Evolutionary conservation across 345 rosid genomes (phyloP).

Genomic region (Lepidium aucheri): DNA sequence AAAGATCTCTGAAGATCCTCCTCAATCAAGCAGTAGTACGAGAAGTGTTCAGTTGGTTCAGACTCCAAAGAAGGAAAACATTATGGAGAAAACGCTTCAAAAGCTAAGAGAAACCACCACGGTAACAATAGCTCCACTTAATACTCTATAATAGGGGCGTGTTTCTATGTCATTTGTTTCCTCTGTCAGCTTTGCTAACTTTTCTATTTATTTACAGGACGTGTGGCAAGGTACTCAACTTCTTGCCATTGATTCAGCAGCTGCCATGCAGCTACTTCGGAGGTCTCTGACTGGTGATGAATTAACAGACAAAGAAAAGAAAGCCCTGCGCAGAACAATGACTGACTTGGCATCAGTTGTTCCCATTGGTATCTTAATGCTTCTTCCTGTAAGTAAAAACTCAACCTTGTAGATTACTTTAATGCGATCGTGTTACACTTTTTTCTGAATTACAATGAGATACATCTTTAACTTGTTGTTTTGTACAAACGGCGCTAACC

Average conservation of each 20-base stretch:
- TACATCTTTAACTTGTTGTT: not conserved
- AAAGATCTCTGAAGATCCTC: slow-evolving; percentile 26
- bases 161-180: not conserved
- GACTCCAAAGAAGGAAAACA: slow-evolving; percentile 47
- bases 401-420: not conserved
- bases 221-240: slow-evolving; percentile 99
- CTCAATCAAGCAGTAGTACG: slow-evolving; percentile 27
- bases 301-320: slow-evolving; percentile 75
- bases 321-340: slow-evolving; percentile 73
- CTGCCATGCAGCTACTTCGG: slow-evolving; percentile 63
- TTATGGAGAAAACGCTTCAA: slow-evolving; percentile 63
- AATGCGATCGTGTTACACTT: not conserved
- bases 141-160: not conserved
- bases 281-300: slow-evolving; percentile 82
- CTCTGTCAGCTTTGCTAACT: not conserved
- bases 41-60: slow-evolving; percentile 38
- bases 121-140: slow-evolving; percentile 41
- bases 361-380: slow-evolving; percentile 92
- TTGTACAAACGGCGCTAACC: not conserved
- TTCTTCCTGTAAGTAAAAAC: slow-evolving; percentile 83
- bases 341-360: slow-evolving; percentile 94
- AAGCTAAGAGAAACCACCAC: slow-evolving; percentile 79
- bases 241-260: slow-evolving; percentile 81
- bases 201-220: slow-evolving; percentile 42
- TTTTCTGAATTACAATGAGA: not conserved